These are phyloP conservation scores for Lactarius pseudohatsudake DNA, from an alignment of 768 basidiomycete species.

Conservation along the genomic window DNA sequence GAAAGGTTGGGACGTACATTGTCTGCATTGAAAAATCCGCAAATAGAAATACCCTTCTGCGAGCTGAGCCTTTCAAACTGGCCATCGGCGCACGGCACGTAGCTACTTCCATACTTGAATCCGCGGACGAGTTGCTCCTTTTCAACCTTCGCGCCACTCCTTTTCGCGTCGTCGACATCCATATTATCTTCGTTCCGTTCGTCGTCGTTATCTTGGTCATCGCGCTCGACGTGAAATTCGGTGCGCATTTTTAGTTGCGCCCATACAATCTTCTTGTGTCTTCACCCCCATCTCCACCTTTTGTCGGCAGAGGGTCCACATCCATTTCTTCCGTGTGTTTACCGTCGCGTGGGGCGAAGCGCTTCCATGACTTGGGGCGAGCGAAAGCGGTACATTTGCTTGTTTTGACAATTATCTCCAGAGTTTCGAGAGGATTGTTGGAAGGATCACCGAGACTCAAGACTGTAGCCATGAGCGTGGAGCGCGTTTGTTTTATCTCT, in stretches of 20 bases:
- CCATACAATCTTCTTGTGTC: conserved; percentile 35
- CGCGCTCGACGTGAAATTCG: conserved; percentile 56
- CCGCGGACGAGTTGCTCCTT: conserved; percentile 78
- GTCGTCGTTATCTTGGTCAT: conserved; percentile 30
- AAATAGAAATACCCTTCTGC: conserved; percentile 82
- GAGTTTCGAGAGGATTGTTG: conserved; percentile 61
- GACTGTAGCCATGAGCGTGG: conserved; percentile 58
- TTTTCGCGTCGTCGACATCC: conserved; percentile 39
- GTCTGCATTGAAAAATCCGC: conserved; percentile 71
- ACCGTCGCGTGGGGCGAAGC: conserved; percentile 49
- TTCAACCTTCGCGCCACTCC: conserved; percentile 55
- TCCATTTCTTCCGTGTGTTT: conserved; percentile 37
- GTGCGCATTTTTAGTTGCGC: conserved; percentile 45
- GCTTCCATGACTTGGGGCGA: conserved; percentile 77
- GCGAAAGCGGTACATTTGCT: conserved; percentile 77
- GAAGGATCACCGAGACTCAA: conserved; percentile 80
- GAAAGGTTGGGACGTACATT: conserved; percentile 48
- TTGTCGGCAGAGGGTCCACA: conserved; percentile 26
- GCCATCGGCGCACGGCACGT: conserved; percentile 84
- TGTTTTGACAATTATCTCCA: conserved; percentile 71
- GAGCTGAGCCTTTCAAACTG: conserved; percentile 75
- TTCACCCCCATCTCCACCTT: conserved; percentile 24
- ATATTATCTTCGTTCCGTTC: conserved; percentile 41
- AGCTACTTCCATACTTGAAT: conserved; percentile 89
- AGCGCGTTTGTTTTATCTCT: conserved; percentile 66